These are phyloP conservation scores for Antitrichia curtipendula DNA, from an alignment of 225 moss, liverwort and hornwort genomes.

Conservation along the genomic window DNA sequence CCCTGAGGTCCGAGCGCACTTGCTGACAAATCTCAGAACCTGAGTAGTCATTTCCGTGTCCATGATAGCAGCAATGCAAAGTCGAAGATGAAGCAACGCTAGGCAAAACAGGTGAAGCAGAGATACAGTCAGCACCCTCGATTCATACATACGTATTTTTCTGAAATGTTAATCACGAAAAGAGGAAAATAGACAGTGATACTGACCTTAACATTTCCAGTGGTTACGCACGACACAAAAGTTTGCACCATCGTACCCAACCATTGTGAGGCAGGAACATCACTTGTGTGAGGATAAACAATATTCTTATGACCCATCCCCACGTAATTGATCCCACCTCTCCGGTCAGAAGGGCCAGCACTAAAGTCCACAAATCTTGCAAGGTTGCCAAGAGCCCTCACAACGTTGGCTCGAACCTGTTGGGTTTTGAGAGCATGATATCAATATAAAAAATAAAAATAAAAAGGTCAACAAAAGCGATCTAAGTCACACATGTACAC, in stretches of 20 bases:
- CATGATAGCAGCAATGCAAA: too few relatives aligned
- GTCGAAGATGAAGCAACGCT: too few relatives aligned
- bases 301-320: neutral
- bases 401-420: conserved; percentile 93
- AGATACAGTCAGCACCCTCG: neutral
- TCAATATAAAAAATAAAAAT: neutral
- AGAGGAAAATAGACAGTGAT: neutral
- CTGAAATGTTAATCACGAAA: neutral
- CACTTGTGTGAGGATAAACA: neutral
- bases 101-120: too few relatives aligned
- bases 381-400: conserved; percentile 91
- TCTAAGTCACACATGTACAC: neutral
- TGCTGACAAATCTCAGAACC: too few relatives aligned
- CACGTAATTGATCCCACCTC: neutral
- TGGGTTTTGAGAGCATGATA: neutral
- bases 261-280: conserved; percentile 48
- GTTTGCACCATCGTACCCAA: conserved; percentile 90
- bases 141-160: neutral
- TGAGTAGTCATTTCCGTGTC: too few relatives aligned
- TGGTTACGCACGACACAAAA: conserved; percentile 85
- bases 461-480: neutral
- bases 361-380: conserved; percentile 82
- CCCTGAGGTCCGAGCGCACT: neutral
- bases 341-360: neutral
- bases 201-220: conserved; percentile 91